Conservation (phyloP, 495 filamentous ascomycete species). For the Trichocladium uniseriatum region DNA sequence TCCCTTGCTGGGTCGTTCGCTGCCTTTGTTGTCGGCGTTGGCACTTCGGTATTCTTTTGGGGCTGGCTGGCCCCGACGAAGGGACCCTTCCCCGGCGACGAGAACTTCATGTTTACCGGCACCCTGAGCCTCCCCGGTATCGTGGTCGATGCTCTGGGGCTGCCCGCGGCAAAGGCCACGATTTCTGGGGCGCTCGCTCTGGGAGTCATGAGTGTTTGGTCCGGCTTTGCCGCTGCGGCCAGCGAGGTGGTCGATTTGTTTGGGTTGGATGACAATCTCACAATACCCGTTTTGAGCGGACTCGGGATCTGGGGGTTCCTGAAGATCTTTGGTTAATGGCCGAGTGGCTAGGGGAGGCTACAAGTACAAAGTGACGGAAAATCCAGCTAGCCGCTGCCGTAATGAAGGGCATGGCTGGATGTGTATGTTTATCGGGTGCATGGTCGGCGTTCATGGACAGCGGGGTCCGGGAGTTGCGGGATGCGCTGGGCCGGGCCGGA, state of each 20-base stretch:
- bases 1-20: slow-evolving; percentile 81
- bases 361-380: not conserved
- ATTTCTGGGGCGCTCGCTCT: slow-evolving; percentile 64
- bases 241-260: slow-evolving; percentile 89
- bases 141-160: slow-evolving; percentile 41
- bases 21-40: slow-evolving; percentile 68
- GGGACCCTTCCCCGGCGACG: slow-evolving; percentile 56
- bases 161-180: slow-evolving; percentile 37
- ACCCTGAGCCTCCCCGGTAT: slow-evolving; percentile 52
- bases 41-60: slow-evolving; percentile 79
- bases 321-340: slow-evolving; percentile 67
- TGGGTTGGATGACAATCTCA: slow-evolving; percentile 93
- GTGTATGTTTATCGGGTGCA: slow-evolving; percentile 11
- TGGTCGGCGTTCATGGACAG: slow-evolving; percentile 9
- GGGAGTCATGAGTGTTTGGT: slow-evolving; percentile 76
- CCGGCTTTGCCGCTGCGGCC: slow-evolving; percentile 73
- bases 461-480: not conserved
- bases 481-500: no score
- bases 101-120: slow-evolving; percentile 76
- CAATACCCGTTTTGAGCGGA: slow-evolving; percentile 86
- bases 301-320: slow-evolving; percentile 88
- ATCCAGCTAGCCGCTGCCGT: not conserved
- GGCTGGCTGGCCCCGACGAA: slow-evolving; percentile 67
- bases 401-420: not conserved
- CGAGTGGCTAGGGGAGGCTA: not conserved